Base-by-base conservation (phyloP, 2,329 filamentous ascomycete genomes). In the Aschersonia sp. region DNA sequence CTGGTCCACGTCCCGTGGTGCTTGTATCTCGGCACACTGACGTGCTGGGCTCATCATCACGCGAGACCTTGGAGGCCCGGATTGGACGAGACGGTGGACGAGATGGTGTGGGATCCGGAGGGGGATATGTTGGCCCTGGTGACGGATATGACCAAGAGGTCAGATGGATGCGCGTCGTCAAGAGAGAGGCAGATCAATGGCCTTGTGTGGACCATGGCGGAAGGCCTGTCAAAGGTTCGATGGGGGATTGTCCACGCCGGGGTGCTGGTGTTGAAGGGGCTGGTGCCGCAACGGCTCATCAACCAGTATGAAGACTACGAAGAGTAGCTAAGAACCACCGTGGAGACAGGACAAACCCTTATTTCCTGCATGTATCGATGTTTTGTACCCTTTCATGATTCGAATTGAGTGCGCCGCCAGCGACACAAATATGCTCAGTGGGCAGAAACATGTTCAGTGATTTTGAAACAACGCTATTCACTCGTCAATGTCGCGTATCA, bases 181-280 rank as follows among this genome's bases (percentile, higher is more conserved):
- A 12, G 71, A 72, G 0, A 69, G 69, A 48, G 70, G 68, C 46
- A 65, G 1, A 77, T 71, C 0, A 69, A 68, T 20, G 75, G 74
- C 0, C 51, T 82, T 44, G 72, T 74, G 0, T 71, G 71, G 50
- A 68, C 74, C 1, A 77, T 81, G 61, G 73, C 73, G 2, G 69
- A 72, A 53, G 68, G 71, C 38, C 54, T 82, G 52, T 71, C 71
- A 9, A 77, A 72, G 48, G 71, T 80, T 1, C 57, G 78, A 46
- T 82, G 78, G 78, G 76, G 75, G 0, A 75, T 82, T 3, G 72
- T 82, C 4, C 75, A 80, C 52, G 74, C 78, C 54, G 77, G 74
- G 0, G 77, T 79, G 63, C 71, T 74, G 52, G 76, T 81, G 3
- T 54, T 82, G 41, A 54, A 59, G 12, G 62, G 61, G 0, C 45